Base-by-base conservation (phyloP, 1,139 yeast species). In the Entelexis paramagnoliae region DNA sequence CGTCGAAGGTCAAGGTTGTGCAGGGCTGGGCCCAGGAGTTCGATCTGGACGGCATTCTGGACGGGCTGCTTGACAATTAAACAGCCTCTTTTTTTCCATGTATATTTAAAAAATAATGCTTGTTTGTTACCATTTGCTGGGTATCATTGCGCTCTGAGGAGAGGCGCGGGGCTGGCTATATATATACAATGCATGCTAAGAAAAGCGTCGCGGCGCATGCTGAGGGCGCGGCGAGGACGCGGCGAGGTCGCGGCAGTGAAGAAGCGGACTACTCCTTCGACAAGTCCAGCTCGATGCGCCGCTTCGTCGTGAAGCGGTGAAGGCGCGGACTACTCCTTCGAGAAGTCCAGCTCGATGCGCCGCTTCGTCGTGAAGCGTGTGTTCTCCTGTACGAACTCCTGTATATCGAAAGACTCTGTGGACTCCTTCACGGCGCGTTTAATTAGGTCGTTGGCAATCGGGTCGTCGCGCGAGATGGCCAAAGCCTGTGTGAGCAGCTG, bases 1-100 rank as follows among this genome's bases (percentile, higher is more conserved):
- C 45, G 13, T 51, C 52, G 22, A 84, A 83, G 64, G 84, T 93
- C 47, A 80, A 85, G 16, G 78, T 91, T 62, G 98, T 93, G 22
- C 71, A 76, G n/a, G 76, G 79, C 60, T 91, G 98, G 97, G 83
- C 97, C 17, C 77, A 85, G 66, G 98, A 89, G 69, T 89, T 91
- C 65, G 95, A 88, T 67, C 74, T 91, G 61, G 96, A 86, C 64
- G 88, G 87, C 8, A 73, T 89, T 59, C 80, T 85, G 53, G 55
- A 48, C 11, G 60, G 59, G 3, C 53, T 58, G 29, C 41, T 56
- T 30, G 56, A 43, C 39, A 26, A 42, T 17, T 29, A 33, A 13
- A 35, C 14, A 28, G 7, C 24, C 14, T 4, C n/a, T 14, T 26
- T 16, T 17, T 26, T 40, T n/a, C 22, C 43, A 40, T 40, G 33